Base-by-base conservation (phyloP, 306 rosid species). In the Trifolium fragiferum region DNA sequence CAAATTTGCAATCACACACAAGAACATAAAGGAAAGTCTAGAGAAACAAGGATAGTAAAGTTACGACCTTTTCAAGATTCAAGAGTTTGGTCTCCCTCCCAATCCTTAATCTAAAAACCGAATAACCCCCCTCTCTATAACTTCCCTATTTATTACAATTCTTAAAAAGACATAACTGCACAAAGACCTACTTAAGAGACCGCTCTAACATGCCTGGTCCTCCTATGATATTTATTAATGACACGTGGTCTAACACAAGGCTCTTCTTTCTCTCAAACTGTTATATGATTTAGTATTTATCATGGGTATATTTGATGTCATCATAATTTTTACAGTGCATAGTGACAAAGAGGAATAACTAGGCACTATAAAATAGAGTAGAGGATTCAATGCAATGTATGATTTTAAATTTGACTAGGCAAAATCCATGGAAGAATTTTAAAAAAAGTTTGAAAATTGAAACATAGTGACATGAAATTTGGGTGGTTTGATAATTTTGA, bases 401-500 rank as follows among this genome's bases (percentile, higher is more conserved):
- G 23, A 23, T 57, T 57, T 57, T 1, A 57, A 23, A 5, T 57
- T 21, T 57, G 35, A 57, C 3, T 57, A 21, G 16, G 35, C 23
- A 16, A 57, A 23, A 21, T 16, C 16, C 16, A 21, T 57, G 63
- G 63, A 57, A 57, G 33, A 54, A 7, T 21, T 57, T 57, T 11
- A 57, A 23, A n/a, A 57, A 57, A 57, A 21, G 16, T 57, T 57
- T 57, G 77, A 33, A 61, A 44, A 21, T 57, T 57, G 74, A 43
- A 61, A 54, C 33, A 50, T 9, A 55, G 33, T 72, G 71, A 72
- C 66, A 33, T 41, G 77, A 19, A 37, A 61, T 63, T 60, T 66
- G 59, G 25, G 74, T 68, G 37, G 46, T 62, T 75, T 78, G 57
- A 38, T 76, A 67, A 30, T 57, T 15, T 73, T 68, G 70, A 51